Conservation (phyloP, 2,329 filamentous ascomycete genomes). For the Podosphaera xanthii region DNA sequence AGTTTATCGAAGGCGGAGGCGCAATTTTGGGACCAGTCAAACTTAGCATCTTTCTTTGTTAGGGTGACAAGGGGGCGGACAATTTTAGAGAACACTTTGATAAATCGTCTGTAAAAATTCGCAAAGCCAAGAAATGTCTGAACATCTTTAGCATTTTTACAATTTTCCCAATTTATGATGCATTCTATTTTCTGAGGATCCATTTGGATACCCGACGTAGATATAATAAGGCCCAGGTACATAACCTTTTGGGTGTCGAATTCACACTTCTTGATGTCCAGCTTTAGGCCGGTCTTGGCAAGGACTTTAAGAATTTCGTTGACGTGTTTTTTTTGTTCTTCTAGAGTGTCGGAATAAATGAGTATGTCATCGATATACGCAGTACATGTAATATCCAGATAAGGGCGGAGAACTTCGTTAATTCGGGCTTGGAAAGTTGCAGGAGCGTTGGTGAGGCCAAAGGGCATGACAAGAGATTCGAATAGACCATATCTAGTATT, state of each 20-base stretch:
- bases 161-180: too few relatives aligned
- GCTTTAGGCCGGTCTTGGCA: background rate
- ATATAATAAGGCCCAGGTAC: too few relatives aligned
- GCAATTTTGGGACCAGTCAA: too few relatives aligned
- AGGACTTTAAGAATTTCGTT: background rate
- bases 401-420: background rate
- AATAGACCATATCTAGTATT: background rate
- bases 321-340: background rate
- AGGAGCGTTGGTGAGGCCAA: background rate
- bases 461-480: background rate
- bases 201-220: too few relatives aligned
- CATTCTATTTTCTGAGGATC: too few relatives aligned
- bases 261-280: slow-evolving; percentile 2
- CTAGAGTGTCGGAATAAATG: background rate
- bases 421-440: background rate
- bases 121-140: too few relatives aligned
- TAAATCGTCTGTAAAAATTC: too few relatives aligned
- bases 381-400: background rate
- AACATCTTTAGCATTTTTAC: too few relatives aligned
- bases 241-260: background rate
- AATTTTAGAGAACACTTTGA: too few relatives aligned
- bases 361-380: background rate
- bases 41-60: too few relatives aligned
- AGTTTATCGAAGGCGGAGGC: too few relatives aligned
- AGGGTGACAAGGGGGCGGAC: too few relatives aligned